These are phyloP conservation scores for Solanum etuberosum DNA, from an alignment of 257 asterid species.

Conservation along the genomic window DNA sequence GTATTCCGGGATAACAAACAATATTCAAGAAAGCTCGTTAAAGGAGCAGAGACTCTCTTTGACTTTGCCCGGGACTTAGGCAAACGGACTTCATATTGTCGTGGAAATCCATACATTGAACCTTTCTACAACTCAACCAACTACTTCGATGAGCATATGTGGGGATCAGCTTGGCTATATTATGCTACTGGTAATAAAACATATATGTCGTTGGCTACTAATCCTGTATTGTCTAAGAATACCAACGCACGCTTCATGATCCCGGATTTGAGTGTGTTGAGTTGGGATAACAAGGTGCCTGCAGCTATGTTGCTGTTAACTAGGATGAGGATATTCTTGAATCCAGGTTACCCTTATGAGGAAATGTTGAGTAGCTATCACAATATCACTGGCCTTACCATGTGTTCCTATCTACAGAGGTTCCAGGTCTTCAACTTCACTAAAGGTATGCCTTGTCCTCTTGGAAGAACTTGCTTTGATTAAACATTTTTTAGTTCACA, in stretches of 20 bases:
- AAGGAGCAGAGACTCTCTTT: slow-evolving; percentile 48
- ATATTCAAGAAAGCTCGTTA: slow-evolving; percentile 42
- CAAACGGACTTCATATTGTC: slow-evolving; percentile 26
- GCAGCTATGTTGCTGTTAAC: slow-evolving; percentile 75
- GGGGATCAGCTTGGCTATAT: slow-evolving; percentile 78
- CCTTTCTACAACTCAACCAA: slow-evolving; percentile 71
- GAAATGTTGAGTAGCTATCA: slow-evolving; percentile 62
- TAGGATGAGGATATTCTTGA: slow-evolving; percentile 49
- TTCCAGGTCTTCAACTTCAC: slow-evolving; percentile 74
- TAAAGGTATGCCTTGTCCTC: slow-evolving; percentile 24
- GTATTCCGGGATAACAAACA: slow-evolving; percentile 44
- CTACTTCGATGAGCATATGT: slow-evolving; percentile 66
- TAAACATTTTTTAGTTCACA: not conserved
- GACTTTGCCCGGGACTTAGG: slow-evolving; percentile 42
- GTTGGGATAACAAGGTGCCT: slow-evolving; percentile 90
- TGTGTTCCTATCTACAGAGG: slow-evolving; percentile 65
- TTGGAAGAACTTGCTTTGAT: not conserved
- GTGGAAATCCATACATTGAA: slow-evolving; percentile 45
- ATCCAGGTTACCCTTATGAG: slow-evolving; percentile 89
- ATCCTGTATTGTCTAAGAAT: slow-evolving; percentile 22
- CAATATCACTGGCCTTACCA: slow-evolving; percentile 49
- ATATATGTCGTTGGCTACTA: slow-evolving; percentile 48
- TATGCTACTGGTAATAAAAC: slow-evolving; percentile 70
- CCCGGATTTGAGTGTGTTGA: slow-evolving; percentile 56
- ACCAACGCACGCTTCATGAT: slow-evolving; percentile 27